These are phyloP conservation scores for Nothophaeocryptopus gaeumannii DNA, from an alignment of 2,329 filamentous ascomycete genomes.

Conservation along the genomic window DNA sequence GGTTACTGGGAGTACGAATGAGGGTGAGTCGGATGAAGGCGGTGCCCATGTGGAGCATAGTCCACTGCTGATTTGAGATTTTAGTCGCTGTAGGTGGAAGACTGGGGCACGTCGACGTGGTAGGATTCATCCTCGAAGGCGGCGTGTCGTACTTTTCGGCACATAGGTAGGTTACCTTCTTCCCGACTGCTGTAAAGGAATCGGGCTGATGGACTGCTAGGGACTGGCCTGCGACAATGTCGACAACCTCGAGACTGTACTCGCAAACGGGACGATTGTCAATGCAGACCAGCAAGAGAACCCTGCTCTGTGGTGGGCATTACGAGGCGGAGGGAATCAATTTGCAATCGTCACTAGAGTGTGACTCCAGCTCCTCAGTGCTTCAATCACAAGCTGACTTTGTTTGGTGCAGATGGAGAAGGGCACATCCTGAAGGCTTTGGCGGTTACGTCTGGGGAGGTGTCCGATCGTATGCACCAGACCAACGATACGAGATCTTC, in stretches of 20 bases:
- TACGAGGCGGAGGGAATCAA: constrained; percentile 54
- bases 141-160: constrained; percentile 17
- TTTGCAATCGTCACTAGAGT: constrained; percentile 22
- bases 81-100: constrained; percentile 12
- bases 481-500: constrained; percentile 10
- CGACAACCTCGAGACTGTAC: constrained; percentile 45
- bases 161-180: constrained; percentile 7
- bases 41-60: no score
- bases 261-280: constrained; percentile 50
- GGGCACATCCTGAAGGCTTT: constrained; percentile 17
- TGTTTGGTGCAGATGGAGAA: not conserved
- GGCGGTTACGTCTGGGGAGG: constrained; percentile 19
- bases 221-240: constrained; percentile 16
- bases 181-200: not conserved
- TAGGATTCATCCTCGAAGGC: constrained; percentile 11
- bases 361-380: no score
- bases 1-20: constrained; percentile 11
- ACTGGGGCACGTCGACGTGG: constrained; percentile 15
- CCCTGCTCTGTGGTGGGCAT: constrained; percentile 50
- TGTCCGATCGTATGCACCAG: constrained; percentile 12
- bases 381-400: no score
- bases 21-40: not conserved
- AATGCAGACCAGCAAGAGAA: constrained; percentile 44
- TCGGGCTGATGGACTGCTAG: not conserved
- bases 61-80: not conserved